These are phyloP conservation scores for Alternaria sp. DNA, from an alignment of 2,329 filamentous ascomycete species.

Conservation along the genomic window DNA sequence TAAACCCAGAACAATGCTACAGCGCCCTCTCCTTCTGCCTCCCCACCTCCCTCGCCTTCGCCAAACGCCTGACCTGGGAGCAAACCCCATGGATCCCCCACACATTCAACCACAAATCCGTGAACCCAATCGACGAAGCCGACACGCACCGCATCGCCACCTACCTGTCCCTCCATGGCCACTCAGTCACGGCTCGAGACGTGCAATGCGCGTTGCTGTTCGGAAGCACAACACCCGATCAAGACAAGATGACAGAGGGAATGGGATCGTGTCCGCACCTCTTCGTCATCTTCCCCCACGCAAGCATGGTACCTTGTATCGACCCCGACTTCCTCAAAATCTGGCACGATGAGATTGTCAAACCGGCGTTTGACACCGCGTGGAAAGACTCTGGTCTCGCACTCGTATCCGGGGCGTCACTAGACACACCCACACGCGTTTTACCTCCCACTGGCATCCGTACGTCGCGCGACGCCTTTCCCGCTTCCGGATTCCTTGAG, in stretches of 20 bases:
- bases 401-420: background rate
- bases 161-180: background rate
- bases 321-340: slow-evolving; percentile 16
- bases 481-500: background rate
- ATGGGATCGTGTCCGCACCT: slow-evolving; percentile 8
- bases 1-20: background rate
- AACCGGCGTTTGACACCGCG: slow-evolving; percentile 25
- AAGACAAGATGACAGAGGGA: background rate
- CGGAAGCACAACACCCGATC: slow-evolving; percentile 1
- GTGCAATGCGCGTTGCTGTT: slow-evolving; percentile 15
- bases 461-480: slow-evolving; percentile 6
- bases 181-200: background rate
- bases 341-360: slow-evolving; percentile 29
- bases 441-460: background rate
- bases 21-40: slow-evolving; percentile 22
- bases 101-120: background rate
- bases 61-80: slow-evolving; percentile 29
- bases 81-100: slow-evolving; percentile 24
- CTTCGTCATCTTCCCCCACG: slow-evolving; percentile 27
- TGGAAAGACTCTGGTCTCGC: slow-evolving; percentile 19
- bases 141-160: slow-evolving; percentile 11
- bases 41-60: slow-evolving; percentile 23
- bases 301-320: background rate
- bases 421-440: background rate
- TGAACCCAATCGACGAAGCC: slow-evolving; percentile 6